phyloP scores from a whole-genome alignment of 2,329 filamentous ascomycete genomes.

The Pseudogymnoascus sp. region DNA sequence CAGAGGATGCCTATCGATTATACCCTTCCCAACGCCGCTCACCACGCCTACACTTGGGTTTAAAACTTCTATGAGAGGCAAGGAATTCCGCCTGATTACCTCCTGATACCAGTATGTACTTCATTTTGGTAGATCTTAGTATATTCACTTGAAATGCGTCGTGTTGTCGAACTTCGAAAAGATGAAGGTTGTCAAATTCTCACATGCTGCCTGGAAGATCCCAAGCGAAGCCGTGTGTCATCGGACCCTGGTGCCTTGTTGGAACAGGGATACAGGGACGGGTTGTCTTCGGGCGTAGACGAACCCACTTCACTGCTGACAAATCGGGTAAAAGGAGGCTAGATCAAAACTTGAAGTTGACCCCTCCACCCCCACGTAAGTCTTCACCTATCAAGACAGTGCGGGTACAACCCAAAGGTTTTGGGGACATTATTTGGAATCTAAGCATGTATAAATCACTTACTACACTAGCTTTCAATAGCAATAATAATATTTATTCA shows the following conservation, averaged over 20 bases:
- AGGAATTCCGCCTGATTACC: conserved; percentile 37
- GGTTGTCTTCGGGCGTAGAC: neutral
- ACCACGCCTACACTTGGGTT: conserved; percentile 36
- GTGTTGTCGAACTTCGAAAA: neutral
- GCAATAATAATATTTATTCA: conserved; percentile 6
- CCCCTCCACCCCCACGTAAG: neutral
- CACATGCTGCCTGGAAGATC: neutral
- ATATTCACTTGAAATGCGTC: neutral
- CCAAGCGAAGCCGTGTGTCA: neutral
- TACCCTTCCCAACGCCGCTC: conserved; percentile 55
- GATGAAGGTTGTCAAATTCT: neutral
- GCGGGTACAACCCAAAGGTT: neutral
- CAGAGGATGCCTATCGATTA: conserved; percentile 50
- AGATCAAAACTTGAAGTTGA: neutral
- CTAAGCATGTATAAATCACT: neutral
- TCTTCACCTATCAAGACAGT: neutral
- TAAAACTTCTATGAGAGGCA: neutral
- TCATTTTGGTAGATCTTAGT: conserved; percentile 50
- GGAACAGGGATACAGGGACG: neutral
- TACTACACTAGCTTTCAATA: neutral
- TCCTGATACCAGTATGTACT: conserved; percentile 75
- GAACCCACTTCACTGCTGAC: neutral
- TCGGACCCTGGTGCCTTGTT: neutral
- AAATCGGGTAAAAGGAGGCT: neutral
- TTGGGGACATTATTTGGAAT: neutral